phyloP scores from a whole-genome alignment of 164 flowering plant genomes.

The Chimonanthus praecox region DNA sequence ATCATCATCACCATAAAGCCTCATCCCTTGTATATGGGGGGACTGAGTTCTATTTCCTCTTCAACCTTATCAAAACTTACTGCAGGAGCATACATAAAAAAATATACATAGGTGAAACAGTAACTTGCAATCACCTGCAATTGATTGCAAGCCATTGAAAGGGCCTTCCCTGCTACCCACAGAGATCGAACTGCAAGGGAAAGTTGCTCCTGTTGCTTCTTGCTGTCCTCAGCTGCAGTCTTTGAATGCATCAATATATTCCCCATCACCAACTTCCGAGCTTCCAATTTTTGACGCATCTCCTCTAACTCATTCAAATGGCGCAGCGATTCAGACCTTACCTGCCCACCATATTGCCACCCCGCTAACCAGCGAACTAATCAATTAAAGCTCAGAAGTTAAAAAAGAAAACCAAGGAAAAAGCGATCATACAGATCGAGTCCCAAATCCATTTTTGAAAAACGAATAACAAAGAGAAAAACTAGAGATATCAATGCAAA shows the following conservation, averaged over 20 bases:
- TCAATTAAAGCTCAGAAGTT: slow-evolving; percentile 28
- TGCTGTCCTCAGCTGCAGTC: slow-evolving; percentile 51
- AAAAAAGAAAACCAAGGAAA: neutral
- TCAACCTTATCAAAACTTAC: too few relatives aligned
- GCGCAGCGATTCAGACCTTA: slow-evolving; percentile 50
- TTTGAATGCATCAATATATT: slow-evolving; percentile 43
- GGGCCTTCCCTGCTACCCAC: slow-evolving; percentile 60
- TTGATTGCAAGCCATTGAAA: slow-evolving; percentile 55
- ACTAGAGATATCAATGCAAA: too few relatives aligned
- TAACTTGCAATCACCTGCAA: slow-evolving; percentile 48
- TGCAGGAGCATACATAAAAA: neutral
- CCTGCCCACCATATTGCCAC: slow-evolving; percentile 47
- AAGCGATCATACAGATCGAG: neutral
- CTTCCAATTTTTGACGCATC: slow-evolving; percentile 59
- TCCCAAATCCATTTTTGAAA: neutral
- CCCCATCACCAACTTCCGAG: slow-evolving; percentile 45
- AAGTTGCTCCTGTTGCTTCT: slow-evolving; percentile 55
- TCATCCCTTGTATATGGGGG: too few relatives aligned
- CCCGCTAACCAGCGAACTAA: slow-evolving; percentile 43
- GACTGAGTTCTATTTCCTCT: too few relatives aligned
- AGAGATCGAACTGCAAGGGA: slow-evolving; percentile 49
- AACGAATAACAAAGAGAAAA: neutral
- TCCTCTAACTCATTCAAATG: slow-evolving; percentile 72
- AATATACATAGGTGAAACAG: neutral
- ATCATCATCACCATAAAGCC: too few relatives aligned